Evolutionary conservation across 2,329 filamentous ascomycete genomes (phyloP).

Genomic region (Trichoderma sp.): DNA sequence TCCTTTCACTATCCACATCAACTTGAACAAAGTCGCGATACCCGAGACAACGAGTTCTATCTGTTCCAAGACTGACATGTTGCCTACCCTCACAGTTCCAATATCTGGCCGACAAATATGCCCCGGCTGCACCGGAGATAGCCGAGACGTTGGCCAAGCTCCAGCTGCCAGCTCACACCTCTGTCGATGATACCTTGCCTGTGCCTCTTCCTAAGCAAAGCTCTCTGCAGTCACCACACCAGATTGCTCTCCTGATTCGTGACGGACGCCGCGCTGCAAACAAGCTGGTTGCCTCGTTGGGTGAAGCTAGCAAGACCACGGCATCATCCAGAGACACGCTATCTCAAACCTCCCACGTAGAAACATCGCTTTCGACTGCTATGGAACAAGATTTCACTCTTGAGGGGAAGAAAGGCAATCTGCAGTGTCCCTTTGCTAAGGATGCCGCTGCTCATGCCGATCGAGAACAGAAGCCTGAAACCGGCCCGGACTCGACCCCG

Average conservation of each 20-base stretch:
- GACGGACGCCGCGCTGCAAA: constrained; percentile 64
- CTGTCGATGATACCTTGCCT: constrained; percentile 51
- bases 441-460: constrained; percentile 33
- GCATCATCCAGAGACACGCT: constrained; percentile 53
- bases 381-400: constrained; percentile 92
- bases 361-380: constrained; percentile 63
- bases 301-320: constrained; percentile 55
- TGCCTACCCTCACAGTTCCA: constrained; percentile 56
- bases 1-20: constrained; percentile 33
- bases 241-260: constrained; percentile 64
- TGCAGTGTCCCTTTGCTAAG: constrained; percentile 78
- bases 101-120: constrained; percentile 68
- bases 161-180: constrained; percentile 60
- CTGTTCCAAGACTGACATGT: constrained; percentile 2
- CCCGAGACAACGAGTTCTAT: neutral
- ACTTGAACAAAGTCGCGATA: neutral
- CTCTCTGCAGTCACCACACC: constrained; percentile 48
- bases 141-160: constrained; percentile 67
- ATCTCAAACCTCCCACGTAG: constrained; percentile 49
- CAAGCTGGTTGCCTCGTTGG: constrained; percentile 50
- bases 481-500: constrained; percentile 45
- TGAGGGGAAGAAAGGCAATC: constrained; percentile 73
- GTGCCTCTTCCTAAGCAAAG: constrained; percentile 59
- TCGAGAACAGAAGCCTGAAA: constrained; percentile 36
- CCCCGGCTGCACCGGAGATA: constrained; percentile 65